Conservation (phyloP, 345 rosid genomes). For the Populus ilicifolia region DNA sequence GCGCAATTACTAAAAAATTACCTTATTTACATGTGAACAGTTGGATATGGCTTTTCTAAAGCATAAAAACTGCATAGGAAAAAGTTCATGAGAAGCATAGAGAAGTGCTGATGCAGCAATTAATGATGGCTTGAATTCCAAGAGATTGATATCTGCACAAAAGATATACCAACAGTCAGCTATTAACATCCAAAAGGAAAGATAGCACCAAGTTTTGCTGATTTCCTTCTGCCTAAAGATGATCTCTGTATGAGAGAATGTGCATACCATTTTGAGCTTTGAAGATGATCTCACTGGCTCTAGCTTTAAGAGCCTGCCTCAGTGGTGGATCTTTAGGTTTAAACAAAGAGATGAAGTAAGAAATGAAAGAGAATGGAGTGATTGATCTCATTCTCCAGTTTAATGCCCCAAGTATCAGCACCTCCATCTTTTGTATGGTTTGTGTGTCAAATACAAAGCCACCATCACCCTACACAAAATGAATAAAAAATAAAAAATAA, state of each 20-base stretch:
- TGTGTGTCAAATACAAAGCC: constrained; percentile 49
- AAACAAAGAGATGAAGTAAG: constrained; percentile 51
- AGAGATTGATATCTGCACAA: constrained; percentile 44
- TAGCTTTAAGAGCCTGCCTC: constrained; percentile 46
- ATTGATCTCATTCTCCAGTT: constrained; percentile 91
- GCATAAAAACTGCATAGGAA: constrained; percentile 46
- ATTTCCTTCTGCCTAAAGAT: not conserved
- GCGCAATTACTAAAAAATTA: constrained; percentile 6
- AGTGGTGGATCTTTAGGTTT: constrained; percentile 46
- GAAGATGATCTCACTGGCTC: constrained; percentile 55
- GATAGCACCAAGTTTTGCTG: not conserved
- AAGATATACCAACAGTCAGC: not conserved
- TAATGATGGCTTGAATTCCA: constrained; percentile 73
- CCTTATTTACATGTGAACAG: constrained; percentile 67
- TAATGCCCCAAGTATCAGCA: constrained; percentile 62
- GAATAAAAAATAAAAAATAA: not conserved
- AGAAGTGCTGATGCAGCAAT: constrained; percentile 72
- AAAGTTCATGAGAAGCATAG: constrained; percentile 48
- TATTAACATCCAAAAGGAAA: not conserved
- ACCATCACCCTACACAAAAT: constrained; percentile 32
- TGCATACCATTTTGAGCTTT: constrained; percentile 54
- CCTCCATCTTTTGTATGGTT: constrained; percentile 66
- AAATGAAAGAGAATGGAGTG: constrained; percentile 74
- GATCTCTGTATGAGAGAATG: not conserved
- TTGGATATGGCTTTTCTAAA: constrained; percentile 39